These are phyloP conservation scores for Aspergillus fructus DNA, from an alignment of 2,329 filamentous ascomycete genomes.

Conservation along the genomic window DNA sequence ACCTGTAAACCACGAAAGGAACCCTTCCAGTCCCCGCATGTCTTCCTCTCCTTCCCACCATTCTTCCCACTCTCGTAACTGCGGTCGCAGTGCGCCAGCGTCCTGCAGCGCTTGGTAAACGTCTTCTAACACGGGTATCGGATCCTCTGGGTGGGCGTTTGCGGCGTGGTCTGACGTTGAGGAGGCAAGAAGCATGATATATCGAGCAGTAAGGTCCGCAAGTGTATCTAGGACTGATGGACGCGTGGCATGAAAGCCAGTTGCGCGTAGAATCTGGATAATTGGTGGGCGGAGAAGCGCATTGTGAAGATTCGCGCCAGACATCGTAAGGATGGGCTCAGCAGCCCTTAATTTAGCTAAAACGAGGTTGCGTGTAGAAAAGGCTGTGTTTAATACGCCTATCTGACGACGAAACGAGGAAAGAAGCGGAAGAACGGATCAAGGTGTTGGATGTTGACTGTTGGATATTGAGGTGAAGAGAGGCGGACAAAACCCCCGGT, in stretches of 20 bases:
- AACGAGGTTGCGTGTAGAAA: neutral
- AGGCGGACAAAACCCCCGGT: neutral
- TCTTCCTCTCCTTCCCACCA: conserved; percentile 72
- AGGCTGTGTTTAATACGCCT: neutral
- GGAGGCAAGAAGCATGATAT: conserved; percentile 72
- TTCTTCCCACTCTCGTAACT: conserved; percentile 67
- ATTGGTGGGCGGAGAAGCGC: conserved; percentile 82
- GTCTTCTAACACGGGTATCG: conserved; percentile 68
- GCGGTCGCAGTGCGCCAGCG: conserved; percentile 70
- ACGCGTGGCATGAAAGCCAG: conserved; percentile 81
- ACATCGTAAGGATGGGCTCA: conserved; percentile 36
- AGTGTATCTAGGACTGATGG: conserved; percentile 81
- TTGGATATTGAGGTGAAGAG: conserved; percentile 4
- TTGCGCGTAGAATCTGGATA: conserved; percentile 86
- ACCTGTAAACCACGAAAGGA: conserved; percentile 76
- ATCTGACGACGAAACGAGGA: neutral
- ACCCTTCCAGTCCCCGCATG: conserved; percentile 71
- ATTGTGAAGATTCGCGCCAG: conserved; percentile 60
- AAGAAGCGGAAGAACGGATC: neutral
- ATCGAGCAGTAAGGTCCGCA: conserved; percentile 81
- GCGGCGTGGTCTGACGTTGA: conserved; percentile 70
- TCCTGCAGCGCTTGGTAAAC: conserved; percentile 84
- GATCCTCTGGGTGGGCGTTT: conserved; percentile 64
- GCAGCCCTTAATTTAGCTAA: neutral
- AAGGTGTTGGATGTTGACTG: neutral